Conservation (phyloP, 768 basidiomycete genomes). For the Clitopilus passeckerianus region DNA sequence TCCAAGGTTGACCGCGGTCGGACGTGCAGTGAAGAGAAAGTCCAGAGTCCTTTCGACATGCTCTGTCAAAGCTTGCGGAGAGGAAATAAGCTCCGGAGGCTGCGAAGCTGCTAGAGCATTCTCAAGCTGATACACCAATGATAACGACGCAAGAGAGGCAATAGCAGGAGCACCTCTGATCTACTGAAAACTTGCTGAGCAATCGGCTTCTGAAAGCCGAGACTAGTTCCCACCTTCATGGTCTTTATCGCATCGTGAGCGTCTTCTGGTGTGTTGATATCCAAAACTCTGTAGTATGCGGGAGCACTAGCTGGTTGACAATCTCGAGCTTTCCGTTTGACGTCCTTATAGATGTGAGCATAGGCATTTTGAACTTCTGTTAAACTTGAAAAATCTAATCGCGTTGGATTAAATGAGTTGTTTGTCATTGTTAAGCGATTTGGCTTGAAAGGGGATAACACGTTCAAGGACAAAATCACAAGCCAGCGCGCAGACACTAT, state of each 20-base stretch:
- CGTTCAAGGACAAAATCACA: slow-evolving; percentile 12
- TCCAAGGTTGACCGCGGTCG: slow-evolving; percentile 94
- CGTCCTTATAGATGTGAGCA: slow-evolving; percentile 36
- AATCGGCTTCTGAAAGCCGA: slow-evolving; percentile 4
- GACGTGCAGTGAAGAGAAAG: slow-evolving; percentile 82
- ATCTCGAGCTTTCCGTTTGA: slow-evolving; percentile 61
- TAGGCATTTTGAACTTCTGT: slow-evolving; percentile 14
- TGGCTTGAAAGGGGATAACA: not conserved
- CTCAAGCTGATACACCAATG: slow-evolving; percentile 62
- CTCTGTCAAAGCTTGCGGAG: slow-evolving; percentile 42
- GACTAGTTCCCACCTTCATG: slow-evolving; percentile 66
- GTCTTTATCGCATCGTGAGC: slow-evolving; percentile 93
- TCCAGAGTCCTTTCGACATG: slow-evolving; percentile 59
- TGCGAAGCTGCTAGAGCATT: slow-evolving; percentile 42
- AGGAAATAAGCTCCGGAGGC: slow-evolving; percentile 49
- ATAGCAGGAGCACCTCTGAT: slow-evolving; percentile 93
- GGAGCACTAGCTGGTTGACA: slow-evolving; percentile 85
- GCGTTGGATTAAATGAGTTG: not conserved
- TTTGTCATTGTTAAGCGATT: not conserved
- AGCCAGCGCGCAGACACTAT: slow-evolving; percentile 1
- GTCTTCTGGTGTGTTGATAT: slow-evolving; percentile 69
- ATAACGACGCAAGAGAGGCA: slow-evolving; percentile 83
- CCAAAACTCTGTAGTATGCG: slow-evolving; percentile 64
- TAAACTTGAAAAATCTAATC: not conserved
- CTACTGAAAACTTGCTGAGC: slow-evolving; percentile 19